A percentile compares a stretch with the other conserved stretches of the same genome.
Conservation (phyloP, 2,329 filamentous ascomycete genomes). For the Pseudovirgaria hyperparasitica region DNA sequence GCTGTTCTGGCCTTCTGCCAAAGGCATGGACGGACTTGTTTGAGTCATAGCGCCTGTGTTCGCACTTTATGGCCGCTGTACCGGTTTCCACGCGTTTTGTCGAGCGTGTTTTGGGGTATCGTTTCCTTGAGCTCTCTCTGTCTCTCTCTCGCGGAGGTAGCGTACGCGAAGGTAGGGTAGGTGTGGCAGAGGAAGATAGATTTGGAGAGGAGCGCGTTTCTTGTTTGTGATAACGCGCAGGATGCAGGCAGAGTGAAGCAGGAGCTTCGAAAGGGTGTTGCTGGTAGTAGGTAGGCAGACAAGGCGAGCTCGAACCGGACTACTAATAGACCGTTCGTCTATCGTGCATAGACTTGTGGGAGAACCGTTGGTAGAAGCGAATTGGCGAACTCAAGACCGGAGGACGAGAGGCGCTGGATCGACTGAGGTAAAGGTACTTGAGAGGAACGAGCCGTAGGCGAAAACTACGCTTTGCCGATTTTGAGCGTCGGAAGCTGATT, state of each 20-base stretch:
- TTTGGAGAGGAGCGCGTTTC: slow-evolving; percentile 62
- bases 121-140: too few species aligned
- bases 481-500: too few species aligned
- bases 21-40: slow-evolving; percentile 94
- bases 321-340: slow-evolving; percentile 39
- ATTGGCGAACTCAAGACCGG: slow-evolving; percentile 26
- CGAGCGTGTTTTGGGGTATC: too few species aligned
- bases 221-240: slow-evolving; percentile 77
- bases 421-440: slow-evolving; percentile 6
- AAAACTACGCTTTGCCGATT: too few species aligned
- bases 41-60: slow-evolving; percentile 90
- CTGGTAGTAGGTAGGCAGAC: slow-evolving; percentile 39
- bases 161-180: slow-evolving; percentile 82
- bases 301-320: slow-evolving; percentile 43
- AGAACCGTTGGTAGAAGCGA: slow-evolving; percentile 23
- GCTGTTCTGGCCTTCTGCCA: slow-evolving; percentile 64
- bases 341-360: slow-evolving; percentile 41
- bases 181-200: slow-evolving; percentile 68
- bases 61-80: slow-evolving; percentile 57
- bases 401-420: slow-evolving; percentile 20
- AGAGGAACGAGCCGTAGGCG: too few species aligned
- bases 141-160: too few species aligned
- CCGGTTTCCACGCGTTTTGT: too few species aligned
- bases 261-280: slow-evolving; percentile 69
- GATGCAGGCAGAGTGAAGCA: slow-evolving; percentile 81